These are phyloP conservation scores for Venturia aucupariae DNA, from an alignment of 2,329 filamentous ascomycete species.

Conservation along the genomic window DNA sequence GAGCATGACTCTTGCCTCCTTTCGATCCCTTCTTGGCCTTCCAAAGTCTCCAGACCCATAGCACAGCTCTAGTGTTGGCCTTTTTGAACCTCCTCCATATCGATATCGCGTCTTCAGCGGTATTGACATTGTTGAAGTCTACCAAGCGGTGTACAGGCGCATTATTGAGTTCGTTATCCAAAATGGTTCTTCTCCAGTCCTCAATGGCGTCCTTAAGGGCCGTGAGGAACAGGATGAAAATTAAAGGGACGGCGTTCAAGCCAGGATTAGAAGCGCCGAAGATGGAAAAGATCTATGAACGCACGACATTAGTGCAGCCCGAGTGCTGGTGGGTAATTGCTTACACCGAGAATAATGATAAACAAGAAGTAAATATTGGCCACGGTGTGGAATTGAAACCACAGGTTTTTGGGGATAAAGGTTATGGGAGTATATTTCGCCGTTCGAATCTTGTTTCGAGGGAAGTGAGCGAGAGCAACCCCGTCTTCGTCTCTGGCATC, in stretches of 20 bases:
- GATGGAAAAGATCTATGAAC: slow-evolving; percentile 76
- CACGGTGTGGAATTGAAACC: slow-evolving; percentile 96
- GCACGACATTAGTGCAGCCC: slow-evolving; percentile 16
- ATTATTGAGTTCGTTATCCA: slow-evolving; percentile 93
- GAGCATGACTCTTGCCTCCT: slow-evolving; percentile 39
- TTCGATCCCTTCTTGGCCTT: slow-evolving; percentile 34
- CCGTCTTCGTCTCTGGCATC: slow-evolving; percentile 74
- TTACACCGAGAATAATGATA: slow-evolving; percentile 85
- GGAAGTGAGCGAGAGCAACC: slow-evolving; percentile 57
- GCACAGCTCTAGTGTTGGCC: slow-evolving; percentile 56
- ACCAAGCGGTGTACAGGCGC: slow-evolving; percentile 84
- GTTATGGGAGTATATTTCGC: slow-evolving; percentile 94
- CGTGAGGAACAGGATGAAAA: slow-evolving; percentile 82
- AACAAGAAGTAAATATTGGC: slow-evolving; percentile 98
- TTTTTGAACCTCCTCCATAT: slow-evolving; percentile 88
- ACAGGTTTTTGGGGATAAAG: slow-evolving; percentile 94
- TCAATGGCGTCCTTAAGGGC: slow-evolving; percentile 92
- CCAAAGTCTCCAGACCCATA: slow-evolving; percentile 45
- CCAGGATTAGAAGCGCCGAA: slow-evolving; percentile 89
- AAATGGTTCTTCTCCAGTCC: slow-evolving; percentile 82
- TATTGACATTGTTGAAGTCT: slow-evolving; percentile 89
- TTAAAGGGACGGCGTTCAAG: slow-evolving; percentile 80
- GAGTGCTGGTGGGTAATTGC: slow-evolving; percentile 29
- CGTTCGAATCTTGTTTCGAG: slow-evolving; percentile 93
- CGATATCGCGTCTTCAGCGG: slow-evolving; percentile 75